phyloP scores from a whole-genome alignment of 148 eudicot species.

The Hydrangea macrophylla region DNA sequence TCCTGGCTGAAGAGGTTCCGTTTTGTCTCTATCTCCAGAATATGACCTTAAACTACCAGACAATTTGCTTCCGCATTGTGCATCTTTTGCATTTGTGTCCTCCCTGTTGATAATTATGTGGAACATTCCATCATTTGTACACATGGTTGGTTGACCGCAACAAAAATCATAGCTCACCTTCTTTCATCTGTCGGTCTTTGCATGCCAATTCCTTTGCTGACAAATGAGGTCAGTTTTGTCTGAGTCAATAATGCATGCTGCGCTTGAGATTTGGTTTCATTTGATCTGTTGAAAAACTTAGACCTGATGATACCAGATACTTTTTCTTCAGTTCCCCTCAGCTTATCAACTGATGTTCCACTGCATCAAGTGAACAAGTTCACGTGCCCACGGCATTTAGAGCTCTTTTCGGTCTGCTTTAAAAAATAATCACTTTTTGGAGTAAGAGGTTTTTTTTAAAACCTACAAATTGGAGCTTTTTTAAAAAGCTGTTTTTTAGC shows the following conservation, averaged over 20 bases:
- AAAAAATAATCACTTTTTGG: no score
- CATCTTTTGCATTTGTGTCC: constrained; percentile 20
- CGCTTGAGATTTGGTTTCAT: constrained; percentile 26
- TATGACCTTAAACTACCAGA: constrained; percentile 22
- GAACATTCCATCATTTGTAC: constrained; percentile 1
- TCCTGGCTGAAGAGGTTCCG: constrained; percentile 22
- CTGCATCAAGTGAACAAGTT: constrained; percentile 35
- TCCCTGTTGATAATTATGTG: constrained; percentile 20
- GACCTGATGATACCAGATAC: constrained; percentile 25
- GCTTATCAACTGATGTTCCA: constrained; percentile 27
- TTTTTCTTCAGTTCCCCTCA: constrained; percentile 23
- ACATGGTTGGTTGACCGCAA: not conserved
- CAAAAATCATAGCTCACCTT: constrained; percentile 34
- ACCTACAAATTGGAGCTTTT: no score
- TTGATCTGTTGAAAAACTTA: constrained; percentile 30
- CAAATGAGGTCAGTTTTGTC: constrained; percentile 28
- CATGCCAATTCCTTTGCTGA: constrained; percentile 20
- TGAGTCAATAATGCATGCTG: constrained; percentile 20
- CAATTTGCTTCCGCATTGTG: constrained; percentile 26
- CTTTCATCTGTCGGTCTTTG: constrained; percentile 21
- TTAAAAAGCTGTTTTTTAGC: no score
- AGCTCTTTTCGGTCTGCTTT: no score
- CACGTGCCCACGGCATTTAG: not conserved
- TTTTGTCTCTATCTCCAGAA: constrained; percentile 26
- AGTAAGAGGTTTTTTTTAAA: no score